Evolutionary conservation across 257 asterid genomes (phyloP), one percentile per base, ranked within the genome.

Genomic region (Cynanchum wilfordii): DNA sequence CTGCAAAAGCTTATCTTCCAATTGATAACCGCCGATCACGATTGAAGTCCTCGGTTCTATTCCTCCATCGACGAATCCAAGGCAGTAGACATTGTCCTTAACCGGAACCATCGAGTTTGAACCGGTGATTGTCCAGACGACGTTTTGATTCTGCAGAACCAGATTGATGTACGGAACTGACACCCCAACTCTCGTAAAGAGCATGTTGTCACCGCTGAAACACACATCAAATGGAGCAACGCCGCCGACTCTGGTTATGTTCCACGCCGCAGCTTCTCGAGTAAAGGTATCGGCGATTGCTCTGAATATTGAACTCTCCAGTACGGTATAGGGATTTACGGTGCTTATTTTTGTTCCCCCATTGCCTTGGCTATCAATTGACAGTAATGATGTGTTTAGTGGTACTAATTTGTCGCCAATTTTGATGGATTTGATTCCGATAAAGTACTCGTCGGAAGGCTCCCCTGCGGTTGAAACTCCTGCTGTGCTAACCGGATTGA

Each of bases 201-300:
- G 62, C 1, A 89, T 76, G 74, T 79, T 80, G 2, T 24, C 22
- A 15, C 80, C 66, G 77, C 81, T 81, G 67, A 83, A 87, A 71
- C 96, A 89, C 24, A 86, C 85, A n/a, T 80, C 81, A 78, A 89
- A 87, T 1, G 90, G 93, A 24, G 85, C 87, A 0, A 87, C 84
- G 0, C 77, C 60, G 75, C 62, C 69, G 10, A 75, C 79, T 62
- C 75, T 59, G 40, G 64, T 58, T 56, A 75, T 83, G 78, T 83
- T 84, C 78, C 81, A 36, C 9, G 78, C 74, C 0, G 93, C 78
- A 15, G 89, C 78, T 38, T 69, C 89, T 1, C 69, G 45, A 9
- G 79, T 55, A 72, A 78, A 87, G 1, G 51, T 44, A 22, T 51
- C 44, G 10, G 75, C 15, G 36, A 75, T 20, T 9, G 79, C 70